phyloP scores from a whole-genome alignment of 2,329 filamentous ascomycete genomes.

The Botryotinia convoluta region DNA sequence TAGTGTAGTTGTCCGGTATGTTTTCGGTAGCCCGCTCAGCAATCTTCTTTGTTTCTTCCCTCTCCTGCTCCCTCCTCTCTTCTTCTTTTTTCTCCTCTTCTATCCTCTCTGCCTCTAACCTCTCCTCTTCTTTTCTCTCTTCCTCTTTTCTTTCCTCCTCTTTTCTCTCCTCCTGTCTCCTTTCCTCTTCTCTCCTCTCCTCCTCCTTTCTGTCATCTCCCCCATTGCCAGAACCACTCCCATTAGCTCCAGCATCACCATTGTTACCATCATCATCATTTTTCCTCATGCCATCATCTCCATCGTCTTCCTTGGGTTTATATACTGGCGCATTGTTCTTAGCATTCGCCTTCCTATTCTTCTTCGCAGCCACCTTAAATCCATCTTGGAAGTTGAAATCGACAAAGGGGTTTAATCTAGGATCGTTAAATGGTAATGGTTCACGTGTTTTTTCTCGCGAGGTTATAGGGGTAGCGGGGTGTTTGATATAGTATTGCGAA shows the following conservation, averaged over 20 bases:
- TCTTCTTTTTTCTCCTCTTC: slow-evolving; percentile 34
- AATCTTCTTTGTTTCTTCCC: slow-evolving; percentile 29
- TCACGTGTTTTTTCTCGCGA: slow-evolving; percentile 25
- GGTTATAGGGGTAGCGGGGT: slow-evolving; percentile 27
- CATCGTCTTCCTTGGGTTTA: slow-evolving; percentile 42
- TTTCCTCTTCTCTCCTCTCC: slow-evolving; percentile 48
- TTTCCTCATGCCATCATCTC: slow-evolving; percentile 47
- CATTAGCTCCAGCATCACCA: slow-evolving; percentile 37
- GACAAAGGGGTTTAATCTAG: slow-evolving; percentile 47
- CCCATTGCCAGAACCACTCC: slow-evolving; percentile 39
- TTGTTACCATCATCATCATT: slow-evolving; percentile 41
- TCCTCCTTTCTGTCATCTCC: slow-evolving; percentile 38
- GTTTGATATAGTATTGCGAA: slow-evolving; percentile 27
- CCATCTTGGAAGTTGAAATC: slow-evolving; percentile 57
- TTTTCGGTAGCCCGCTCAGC: neutral
- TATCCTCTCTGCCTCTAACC: slow-evolving; percentile 57
- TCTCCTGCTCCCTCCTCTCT: slow-evolving; percentile 11
- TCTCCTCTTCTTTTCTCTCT: slow-evolving; percentile 41
- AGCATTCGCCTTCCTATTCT: slow-evolving; percentile 40
- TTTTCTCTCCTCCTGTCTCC: slow-evolving; percentile 47
- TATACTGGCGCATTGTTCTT: slow-evolving; percentile 44
- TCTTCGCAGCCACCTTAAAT: slow-evolving; percentile 56
- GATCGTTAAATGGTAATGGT: slow-evolving; percentile 46
- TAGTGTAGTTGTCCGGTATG: neutral
- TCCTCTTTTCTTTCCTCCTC: slow-evolving; percentile 41